These are phyloP conservation scores for Candida boidinii DNA, from an alignment of 805 yeast species.

Conservation along the genomic window DNA sequence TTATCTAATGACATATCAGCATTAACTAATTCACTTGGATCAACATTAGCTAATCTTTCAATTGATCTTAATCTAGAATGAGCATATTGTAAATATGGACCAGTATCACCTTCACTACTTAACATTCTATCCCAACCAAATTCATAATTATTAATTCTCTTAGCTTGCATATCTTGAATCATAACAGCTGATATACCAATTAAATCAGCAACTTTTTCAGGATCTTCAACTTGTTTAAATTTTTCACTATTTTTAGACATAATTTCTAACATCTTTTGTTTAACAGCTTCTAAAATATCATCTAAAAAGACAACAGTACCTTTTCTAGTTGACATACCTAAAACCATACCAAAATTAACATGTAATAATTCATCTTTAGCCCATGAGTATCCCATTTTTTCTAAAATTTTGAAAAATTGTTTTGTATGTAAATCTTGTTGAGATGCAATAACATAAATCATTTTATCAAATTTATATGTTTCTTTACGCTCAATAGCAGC, in stretches of 20 bases:
- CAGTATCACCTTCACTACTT: slow-evolving; percentile 98
- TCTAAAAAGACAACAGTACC: slow-evolving; percentile 99
- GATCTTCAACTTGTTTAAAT: slow-evolving; percentile 87
- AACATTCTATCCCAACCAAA: slow-evolving; percentile 98
- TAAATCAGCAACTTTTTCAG: slow-evolving; percentile 90
- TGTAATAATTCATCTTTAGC: slow-evolving; percentile 60
- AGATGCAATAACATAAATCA: slow-evolving; percentile 91
- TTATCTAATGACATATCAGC: slow-evolving; percentile 24
- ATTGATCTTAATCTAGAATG: slow-evolving; percentile 95
- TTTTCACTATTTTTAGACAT: slow-evolving; percentile 89
- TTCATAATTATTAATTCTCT: slow-evolving; percentile 91
- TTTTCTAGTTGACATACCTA: slow-evolving; percentile 96
- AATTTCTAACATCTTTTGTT: slow-evolving; percentile 90
- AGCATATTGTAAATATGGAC: slow-evolving; percentile 97
- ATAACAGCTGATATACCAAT: slow-evolving; percentile 96
- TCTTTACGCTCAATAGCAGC: slow-evolving; percentile 90
- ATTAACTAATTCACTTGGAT: slow-evolving; percentile 16
- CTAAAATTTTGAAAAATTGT: slow-evolving; percentile 89
- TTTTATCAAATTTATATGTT: slow-evolving; percentile 80
- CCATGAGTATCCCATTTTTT: slow-evolving; percentile 87
- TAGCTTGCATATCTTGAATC: slow-evolving; percentile 98
- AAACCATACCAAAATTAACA: slow-evolving; percentile 95
- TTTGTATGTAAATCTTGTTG: slow-evolving; percentile 94
- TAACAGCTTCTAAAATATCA: slow-evolving; percentile 86
- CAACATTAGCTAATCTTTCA: slow-evolving; percentile 70